Evolutionary conservation across 2,329 filamentous ascomycete genomes (phyloP), one percentile per base, ranked within the genome.

Genomic region (Tolypocladium endophyticum): DNA sequence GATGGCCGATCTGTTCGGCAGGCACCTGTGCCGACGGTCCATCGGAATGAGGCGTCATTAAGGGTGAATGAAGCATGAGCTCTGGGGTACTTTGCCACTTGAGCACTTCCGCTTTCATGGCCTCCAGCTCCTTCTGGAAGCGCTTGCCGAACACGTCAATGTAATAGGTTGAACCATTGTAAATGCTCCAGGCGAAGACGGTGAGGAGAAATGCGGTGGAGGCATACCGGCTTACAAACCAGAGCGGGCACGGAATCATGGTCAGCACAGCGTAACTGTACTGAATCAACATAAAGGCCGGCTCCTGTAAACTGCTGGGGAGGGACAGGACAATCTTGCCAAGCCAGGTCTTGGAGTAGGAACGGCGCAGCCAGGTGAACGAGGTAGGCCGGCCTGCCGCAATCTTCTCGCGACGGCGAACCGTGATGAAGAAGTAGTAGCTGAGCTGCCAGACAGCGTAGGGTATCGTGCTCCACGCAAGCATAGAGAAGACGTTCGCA

Each of bases 141-240:
- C 92, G 86, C 68, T 90, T 96, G 58, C 95, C 94, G 71, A 97
- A 99, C 1, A 97, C 90, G 68, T 99, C 94, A 69, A 99, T 97
- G 74, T 99, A 99, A 74, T 89, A 99, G 0, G 92, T 97, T 23
- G 94, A 91, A 38, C 94, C 94, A 67, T 99, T 99, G 77, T 97
- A 95, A 59, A 97, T 88, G 66, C 90, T 95, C 92, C 92, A 97
- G 52, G 85, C 81, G 70, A 99, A 97, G n/a, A 99, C 86, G 2
- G 84, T 76, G 59, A 87, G 79, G 54, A 99, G 79, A 74, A 97
- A 99, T 0, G 72, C 65, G 2, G 87, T 85, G 47, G 89, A 94
- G 0, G 90, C 87, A 81, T 87, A 90, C 53, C 87, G 85, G 70
- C 87, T 94, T 79, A 89, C 89, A 74, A 99, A 97, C 93, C 94